These are phyloP conservation scores for Barnettozyma botsteinii DNA, from an alignment of 805 yeast genomes.

Conservation along the genomic window DNA sequence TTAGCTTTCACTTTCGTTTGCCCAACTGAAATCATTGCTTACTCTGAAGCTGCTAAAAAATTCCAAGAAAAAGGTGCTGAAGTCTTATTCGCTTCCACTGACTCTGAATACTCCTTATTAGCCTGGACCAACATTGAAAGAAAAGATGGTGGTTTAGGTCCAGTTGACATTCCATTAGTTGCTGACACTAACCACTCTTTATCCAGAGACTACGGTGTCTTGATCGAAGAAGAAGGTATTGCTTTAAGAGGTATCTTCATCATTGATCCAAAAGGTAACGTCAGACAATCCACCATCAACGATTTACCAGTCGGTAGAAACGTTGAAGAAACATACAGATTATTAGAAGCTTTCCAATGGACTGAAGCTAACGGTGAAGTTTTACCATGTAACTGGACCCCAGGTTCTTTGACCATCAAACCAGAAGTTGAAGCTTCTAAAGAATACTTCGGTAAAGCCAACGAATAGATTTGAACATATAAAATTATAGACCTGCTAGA, in stretches of 20 bases:
- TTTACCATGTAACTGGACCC: slow-evolving; percentile 99
- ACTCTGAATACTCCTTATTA: slow-evolving; percentile 93
- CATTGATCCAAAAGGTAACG: slow-evolving; percentile 91
- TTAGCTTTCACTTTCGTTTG: slow-evolving; percentile 99
- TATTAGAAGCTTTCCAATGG: slow-evolving; percentile 99
- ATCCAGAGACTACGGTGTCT: slow-evolving; percentile 95
- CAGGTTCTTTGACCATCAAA: slow-evolving; percentile 90
- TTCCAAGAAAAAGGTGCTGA: slow-evolving; percentile 83
- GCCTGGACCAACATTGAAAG: slow-evolving; percentile 98
- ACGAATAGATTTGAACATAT: slow-evolving; percentile 17
- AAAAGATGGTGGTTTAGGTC: slow-evolving; percentile 98
- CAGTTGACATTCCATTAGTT: slow-evolving; percentile 86
- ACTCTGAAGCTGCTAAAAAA: slow-evolving; percentile 90
- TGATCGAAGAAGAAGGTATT: slow-evolving; percentile 92
- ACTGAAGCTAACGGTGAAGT: slow-evolving; percentile 99
- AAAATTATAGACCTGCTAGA: slow-evolving; percentile 3
- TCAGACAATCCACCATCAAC: slow-evolving; percentile 97
- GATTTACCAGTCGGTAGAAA: slow-evolving; percentile 99
- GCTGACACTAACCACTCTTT: slow-evolving; percentile 97
- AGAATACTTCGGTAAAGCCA: slow-evolving; percentile 68
- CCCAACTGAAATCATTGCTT: slow-evolving; percentile 99
- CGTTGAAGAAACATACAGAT: slow-evolving; percentile 96
- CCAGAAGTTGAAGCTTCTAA: slow-evolving; percentile 74
- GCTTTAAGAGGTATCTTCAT: slow-evolving; percentile 97
- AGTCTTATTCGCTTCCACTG: slow-evolving; percentile 94